Evolutionary conservation across 2,329 filamentous ascomycete species (phyloP).

Genomic region (Ceratocystis harringtonii): DNA sequence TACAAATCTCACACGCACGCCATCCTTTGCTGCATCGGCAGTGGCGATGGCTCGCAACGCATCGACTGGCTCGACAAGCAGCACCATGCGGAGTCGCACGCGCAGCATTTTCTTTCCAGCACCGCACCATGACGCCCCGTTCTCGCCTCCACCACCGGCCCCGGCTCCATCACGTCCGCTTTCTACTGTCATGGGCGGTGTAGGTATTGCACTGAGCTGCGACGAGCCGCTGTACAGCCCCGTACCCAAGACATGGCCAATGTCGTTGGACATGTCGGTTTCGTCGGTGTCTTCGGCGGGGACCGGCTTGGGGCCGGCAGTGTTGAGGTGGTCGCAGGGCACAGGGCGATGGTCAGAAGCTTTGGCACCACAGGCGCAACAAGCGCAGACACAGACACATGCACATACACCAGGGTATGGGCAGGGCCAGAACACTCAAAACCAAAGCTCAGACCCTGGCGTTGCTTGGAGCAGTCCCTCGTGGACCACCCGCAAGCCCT

Average conservation of each 20-base stretch:
- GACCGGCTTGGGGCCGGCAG: background rate
- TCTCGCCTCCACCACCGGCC: background rate
- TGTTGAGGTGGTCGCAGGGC: conserved; percentile 6
- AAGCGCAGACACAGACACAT: background rate
- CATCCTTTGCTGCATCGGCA: conserved; percentile 7
- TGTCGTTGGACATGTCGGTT: conserved; percentile 4
- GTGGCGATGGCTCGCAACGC: conserved; percentile 5
- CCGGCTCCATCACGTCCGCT: background rate
- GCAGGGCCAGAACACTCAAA: background rate
- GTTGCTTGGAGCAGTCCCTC: background rate
- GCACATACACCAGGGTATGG: background rate
- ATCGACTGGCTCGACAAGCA: background rate
- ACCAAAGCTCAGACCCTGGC: background rate
- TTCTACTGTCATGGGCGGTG: background rate
- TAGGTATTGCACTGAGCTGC: conserved; percentile 9
- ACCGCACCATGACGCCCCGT: conserved; percentile 9
- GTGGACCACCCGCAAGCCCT: background rate
- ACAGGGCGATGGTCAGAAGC: conserved; percentile 1
- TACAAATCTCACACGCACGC: background rate
- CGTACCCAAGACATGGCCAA: background rate
- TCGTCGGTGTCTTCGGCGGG: conserved; percentile 3
- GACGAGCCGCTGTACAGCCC: conserved; percentile 8
- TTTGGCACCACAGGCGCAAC: background rate
- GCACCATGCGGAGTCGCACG: background rate
- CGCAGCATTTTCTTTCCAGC: conserved; percentile 11